These are phyloP conservation scores for Ophiostoma montium DNA, from an alignment of 2,329 filamentous ascomycete genomes.

Conservation along the genomic window DNA sequence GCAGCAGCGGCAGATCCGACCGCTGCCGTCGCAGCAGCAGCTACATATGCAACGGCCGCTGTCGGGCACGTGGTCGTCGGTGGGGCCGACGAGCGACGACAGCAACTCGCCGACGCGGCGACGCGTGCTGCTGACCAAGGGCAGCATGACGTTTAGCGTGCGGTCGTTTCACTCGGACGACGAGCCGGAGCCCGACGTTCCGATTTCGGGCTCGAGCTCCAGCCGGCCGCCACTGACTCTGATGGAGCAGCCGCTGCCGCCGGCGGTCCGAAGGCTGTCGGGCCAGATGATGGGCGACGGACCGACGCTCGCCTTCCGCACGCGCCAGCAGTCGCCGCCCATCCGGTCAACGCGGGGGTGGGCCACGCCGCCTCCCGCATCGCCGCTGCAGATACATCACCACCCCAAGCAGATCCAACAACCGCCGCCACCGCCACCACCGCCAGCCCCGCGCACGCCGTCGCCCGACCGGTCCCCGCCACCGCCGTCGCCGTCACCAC, in stretches of 20 bases:
- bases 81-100: conserved; percentile 3
- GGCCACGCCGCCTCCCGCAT: neutral
- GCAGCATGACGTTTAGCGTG: conserved; percentile 12
- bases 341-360: neutral
- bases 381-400: neutral
- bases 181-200: conserved; percentile 3
- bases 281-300: neutral
- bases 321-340: conserved; percentile 6
- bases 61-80: neutral
- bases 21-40: neutral
- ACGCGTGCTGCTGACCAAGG: conserved; percentile 8
- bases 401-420: neutral
- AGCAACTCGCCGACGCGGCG: conserved; percentile 7
- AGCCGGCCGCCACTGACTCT: neutral
- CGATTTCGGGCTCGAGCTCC: no score
- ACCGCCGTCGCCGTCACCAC: neutral
- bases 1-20: neutral
- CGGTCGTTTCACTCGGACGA: conserved; percentile 10
- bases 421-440: neutral
- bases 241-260: conserved; percentile 1
- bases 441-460: conserved; percentile 1
- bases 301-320: neutral
- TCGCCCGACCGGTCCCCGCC: conserved; percentile 7
- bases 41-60: neutral
- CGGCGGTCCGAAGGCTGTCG: conserved; percentile 2